Percentiles rank a stretch among this genome's conserved stretches.
These are phyloP conservation scores for Ulmus americana DNA, from an alignment of 331 rosid species.

Conservation along the genomic window DNA sequence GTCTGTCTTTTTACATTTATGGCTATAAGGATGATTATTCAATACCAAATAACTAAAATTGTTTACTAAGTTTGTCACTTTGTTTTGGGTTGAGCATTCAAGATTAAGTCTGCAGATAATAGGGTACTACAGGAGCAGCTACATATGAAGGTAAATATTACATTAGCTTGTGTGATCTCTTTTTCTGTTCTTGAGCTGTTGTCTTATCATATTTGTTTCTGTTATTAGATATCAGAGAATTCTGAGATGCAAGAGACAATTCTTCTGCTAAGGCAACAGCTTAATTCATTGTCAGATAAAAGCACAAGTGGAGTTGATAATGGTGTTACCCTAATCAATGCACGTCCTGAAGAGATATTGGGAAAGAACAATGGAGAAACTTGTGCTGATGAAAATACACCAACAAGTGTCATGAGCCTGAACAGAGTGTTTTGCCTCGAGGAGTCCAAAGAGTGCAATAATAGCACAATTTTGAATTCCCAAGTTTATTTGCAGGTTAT, in stretches of 20 bases:
- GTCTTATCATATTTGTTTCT: slow-evolving; percentile 14
- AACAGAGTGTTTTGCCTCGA: slow-evolving; percentile 43
- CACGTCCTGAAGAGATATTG: slow-evolving; percentile 25
- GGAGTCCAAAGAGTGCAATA: slow-evolving; percentile 37
- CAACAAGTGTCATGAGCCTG: slow-evolving; percentile 48
- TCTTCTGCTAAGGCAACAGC: slow-evolving; percentile 55
- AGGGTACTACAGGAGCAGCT: slow-evolving; percentile 86
- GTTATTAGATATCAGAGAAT: slow-evolving; percentile 49
- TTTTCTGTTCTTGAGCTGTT: slow-evolving; percentile 13
- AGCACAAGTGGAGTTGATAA: slow-evolving; percentile 25
- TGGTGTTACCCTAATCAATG: slow-evolving; percentile 18
- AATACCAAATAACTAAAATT: slow-evolving; percentile 11
- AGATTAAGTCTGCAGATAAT: slow-evolving; percentile 85
- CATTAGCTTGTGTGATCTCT: slow-evolving; percentile 5
- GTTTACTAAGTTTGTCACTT: slow-evolving; percentile 27
- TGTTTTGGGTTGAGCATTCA: slow-evolving; percentile 30
- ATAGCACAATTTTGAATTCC: slow-evolving; percentile 35
- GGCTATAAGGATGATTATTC: slow-evolving; percentile 13
- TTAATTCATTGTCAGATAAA: slow-evolving; percentile 36
- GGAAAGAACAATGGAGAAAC: slow-evolving; percentile 34
- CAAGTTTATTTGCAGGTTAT: slow-evolving; percentile 56
- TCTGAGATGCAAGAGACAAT: slow-evolving; percentile 71
- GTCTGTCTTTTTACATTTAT: slow-evolving; percentile 40
- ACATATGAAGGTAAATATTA: slow-evolving; percentile 53
- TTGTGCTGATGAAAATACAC: slow-evolving; percentile 38